Percentiles rank a stretch among this genome's conserved stretches.
Evolutionary conservation across 1,284 basidiomycete genomes (phyloP).

Genomic region (Stygiomarasmius scandens): DNA sequence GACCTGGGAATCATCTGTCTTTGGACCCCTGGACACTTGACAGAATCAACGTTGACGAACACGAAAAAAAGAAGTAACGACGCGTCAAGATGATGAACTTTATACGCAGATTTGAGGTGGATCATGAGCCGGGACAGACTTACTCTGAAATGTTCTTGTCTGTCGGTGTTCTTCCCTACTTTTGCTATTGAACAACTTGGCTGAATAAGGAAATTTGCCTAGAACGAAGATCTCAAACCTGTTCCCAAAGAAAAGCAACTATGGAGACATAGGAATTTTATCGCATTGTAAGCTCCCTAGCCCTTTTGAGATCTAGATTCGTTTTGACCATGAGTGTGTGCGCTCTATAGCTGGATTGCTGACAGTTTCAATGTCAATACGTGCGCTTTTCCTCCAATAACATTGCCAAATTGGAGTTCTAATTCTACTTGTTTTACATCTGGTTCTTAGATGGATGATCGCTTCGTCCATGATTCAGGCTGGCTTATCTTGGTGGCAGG

Average conservation of each 20-base stretch:
- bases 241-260: slow-evolving; percentile 59
- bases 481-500: slow-evolving; percentile 83
- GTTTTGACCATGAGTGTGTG: no score
- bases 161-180: slow-evolving; percentile 33
- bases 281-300: slow-evolving; percentile 68
- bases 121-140: slow-evolving; percentile 51
- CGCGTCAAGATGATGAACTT: slow-evolving; percentile 20
- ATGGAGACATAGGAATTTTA: slow-evolving; percentile 66
- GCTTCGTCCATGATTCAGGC: slow-evolving; percentile 75
- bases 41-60: no score
- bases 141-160: slow-evolving; percentile 57
- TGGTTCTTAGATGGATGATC: slow-evolving; percentile 65
- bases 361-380: slow-evolving; percentile 84
- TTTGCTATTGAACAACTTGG: background rate
- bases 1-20: no score
- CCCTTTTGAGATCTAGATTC: no score
- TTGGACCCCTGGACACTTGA: no score
- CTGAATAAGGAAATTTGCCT: no score
- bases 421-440: background rate
- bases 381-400: slow-evolving; percentile 42
- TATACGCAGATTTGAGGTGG: slow-evolving; percentile 45
- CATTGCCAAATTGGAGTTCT: no score
- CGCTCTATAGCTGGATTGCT: slow-evolving; percentile 72
- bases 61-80: no score
- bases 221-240: slow-evolving; percentile 70